These are phyloP conservation scores for Coelastrella sp. DNA, from an alignment of 139 green algal genomes.

Conservation along the genomic window DNA sequence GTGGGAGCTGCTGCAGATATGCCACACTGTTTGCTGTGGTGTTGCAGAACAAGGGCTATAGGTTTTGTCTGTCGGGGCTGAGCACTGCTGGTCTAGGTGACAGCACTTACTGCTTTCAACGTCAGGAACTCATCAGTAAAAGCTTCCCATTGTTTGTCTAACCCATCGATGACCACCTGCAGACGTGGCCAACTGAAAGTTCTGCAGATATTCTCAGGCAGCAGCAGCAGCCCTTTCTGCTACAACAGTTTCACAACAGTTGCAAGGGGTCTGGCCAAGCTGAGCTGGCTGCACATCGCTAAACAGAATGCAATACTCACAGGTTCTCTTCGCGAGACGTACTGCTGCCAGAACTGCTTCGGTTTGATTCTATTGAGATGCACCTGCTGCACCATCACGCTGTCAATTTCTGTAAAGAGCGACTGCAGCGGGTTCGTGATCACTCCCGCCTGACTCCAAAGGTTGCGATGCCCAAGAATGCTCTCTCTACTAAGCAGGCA, in stretches of 20 bases:
- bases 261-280: neutral
- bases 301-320: constrained; percentile 1
- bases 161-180: constrained; percentile 30
- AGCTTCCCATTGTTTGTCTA: neutral
- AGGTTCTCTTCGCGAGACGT: constrained; percentile 20
- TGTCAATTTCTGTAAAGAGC: neutral
- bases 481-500: too few relatives aligned
- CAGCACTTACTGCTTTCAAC: constrained; percentile 8
- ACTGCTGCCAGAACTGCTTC: constrained; percentile 25
- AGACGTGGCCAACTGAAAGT: neutral
- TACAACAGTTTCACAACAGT: neutral
- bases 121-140: constrained; percentile 29
- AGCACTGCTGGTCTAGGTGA: too few relatives aligned
- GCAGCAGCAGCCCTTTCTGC: neutral
- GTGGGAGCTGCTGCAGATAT: too few relatives aligned
- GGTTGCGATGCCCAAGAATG: neutral
- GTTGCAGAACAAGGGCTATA: too few relatives aligned
- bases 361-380: neutral
- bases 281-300: too few relatives aligned
- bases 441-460: too few relatives aligned
- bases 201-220: neutral
- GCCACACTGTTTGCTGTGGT: too few relatives aligned
- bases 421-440: neutral
- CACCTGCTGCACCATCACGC: neutral
- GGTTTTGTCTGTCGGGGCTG: too few relatives aligned